Conservation (phyloP, 345 rosid genomes). For the Odontarrhena argentea region DNA sequence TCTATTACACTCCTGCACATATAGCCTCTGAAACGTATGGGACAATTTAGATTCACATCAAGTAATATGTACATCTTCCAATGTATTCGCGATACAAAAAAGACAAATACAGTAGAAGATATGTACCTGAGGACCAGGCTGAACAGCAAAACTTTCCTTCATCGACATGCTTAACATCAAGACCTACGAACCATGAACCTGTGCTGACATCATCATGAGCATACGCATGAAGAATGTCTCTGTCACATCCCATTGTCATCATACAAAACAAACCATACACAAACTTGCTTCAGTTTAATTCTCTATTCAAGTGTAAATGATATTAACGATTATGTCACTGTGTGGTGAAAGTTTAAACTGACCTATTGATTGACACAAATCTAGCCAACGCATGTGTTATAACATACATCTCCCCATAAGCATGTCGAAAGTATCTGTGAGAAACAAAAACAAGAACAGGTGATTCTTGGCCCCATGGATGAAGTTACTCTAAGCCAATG, state of each 20-base stretch:
- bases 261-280: constrained; percentile 11
- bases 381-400: constrained; percentile 68
- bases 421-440: constrained; percentile 78
- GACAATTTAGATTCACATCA: not conserved
- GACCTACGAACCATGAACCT: constrained; percentile 83
- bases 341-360: constrained; percentile 21
- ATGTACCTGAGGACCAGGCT: constrained; percentile 70
- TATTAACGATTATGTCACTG: not conserved
- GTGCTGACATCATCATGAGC: constrained; percentile 75
- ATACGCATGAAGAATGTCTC: constrained; percentile 62
- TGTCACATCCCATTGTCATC: constrained; percentile 36
- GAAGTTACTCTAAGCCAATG: not conserved
- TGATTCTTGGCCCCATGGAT: not conserved
- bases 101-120: constrained; percentile 10
- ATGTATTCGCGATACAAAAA: not conserved
- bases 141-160: constrained; percentile 80
- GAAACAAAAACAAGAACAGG: constrained; percentile 14
- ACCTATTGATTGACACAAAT: constrained; percentile 73
- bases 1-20: constrained; percentile 60
- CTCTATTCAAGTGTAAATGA: not conserved
- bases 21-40: constrained; percentile 59
- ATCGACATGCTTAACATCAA: constrained; percentile 63
- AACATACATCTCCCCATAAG: constrained; percentile 78
- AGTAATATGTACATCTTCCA: not conserved
- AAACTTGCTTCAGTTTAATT: constrained; percentile 14